Evolutionary conservation across 176 grass and related monocot genomes (phyloP), one percentile per base, ranked within the genome.

Genomic region (Pontederia crassipes): DNA sequence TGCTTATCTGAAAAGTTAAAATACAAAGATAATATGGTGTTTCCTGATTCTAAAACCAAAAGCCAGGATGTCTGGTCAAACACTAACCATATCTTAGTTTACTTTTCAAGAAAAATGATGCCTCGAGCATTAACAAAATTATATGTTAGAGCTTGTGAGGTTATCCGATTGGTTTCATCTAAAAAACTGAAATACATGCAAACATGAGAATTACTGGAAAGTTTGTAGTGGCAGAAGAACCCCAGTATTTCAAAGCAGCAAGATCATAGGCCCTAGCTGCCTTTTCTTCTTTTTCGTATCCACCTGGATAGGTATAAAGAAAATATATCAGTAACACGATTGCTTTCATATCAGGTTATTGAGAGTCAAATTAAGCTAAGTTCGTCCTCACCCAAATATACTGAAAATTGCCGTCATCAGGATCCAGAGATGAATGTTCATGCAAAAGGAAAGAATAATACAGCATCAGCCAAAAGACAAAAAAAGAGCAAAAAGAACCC

Each of bases 181-280:
- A 3, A 40, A 40, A 7, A n/a, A 20, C 52, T 2, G 54, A 16
- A 20, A 10, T 11, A 26, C 27, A 24, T 12, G 12, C 16, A 45
- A 11, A 13, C 5, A 9, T 4, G 12, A 47, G 11, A 66, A 67
- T 64, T 81, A 88, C 92, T 60, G 76, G 79, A 57, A 85, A 91
- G 74, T 91, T 97, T 1, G 81, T 88, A 13, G 74, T 82, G 18
- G 92, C 92, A 78, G 66, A 70, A 63, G 47, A 8, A 49, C 92
- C 92, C 92, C 92, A 97, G 59, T 91, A 97, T 72, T 91, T 97
- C 35, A 97, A 66, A 82, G 83, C 87, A 5, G 84, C 87, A 52
- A 97, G 53, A 76, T 97, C 92, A 72, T 97, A 97, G 16, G 92
- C 92, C 59, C 83, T 88, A 46, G 87, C 92, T 48, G 92, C 92